Evolutionary conservation across 1,284 basidiomycete genomes (phyloP).

Genomic region (Trametes versicolor): DNA sequence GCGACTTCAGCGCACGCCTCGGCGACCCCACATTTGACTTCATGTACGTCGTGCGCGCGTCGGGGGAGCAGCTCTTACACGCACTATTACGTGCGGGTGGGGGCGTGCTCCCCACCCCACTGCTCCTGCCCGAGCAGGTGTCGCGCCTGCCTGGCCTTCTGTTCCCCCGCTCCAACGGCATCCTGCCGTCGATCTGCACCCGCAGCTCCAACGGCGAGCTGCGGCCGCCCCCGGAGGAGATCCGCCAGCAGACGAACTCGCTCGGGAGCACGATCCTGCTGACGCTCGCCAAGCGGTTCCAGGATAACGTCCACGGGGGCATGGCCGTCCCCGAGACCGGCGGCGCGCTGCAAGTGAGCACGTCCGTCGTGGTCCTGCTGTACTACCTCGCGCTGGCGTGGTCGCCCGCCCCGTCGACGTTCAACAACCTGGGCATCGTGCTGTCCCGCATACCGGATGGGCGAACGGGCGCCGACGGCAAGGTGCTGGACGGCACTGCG

Average conservation of each 20-base stretch:
- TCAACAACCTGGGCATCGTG: constrained; percentile 71
- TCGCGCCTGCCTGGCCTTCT: constrained; percentile 47
- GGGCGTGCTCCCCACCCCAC: constrained; percentile 53
- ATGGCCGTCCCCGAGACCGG: constrained; percentile 40
- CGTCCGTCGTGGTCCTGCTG: constrained; percentile 59
- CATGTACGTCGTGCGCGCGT: constrained; percentile 34
- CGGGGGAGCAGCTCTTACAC: constrained; percentile 34
- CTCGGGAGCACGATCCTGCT: constrained; percentile 64
- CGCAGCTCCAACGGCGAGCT: constrained; percentile 22
- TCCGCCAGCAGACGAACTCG: constrained; percentile 45
- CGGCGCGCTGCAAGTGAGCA: constrained; percentile 54
- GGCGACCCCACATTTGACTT: constrained; percentile 34
- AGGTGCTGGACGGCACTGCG: constrained; percentile 42
- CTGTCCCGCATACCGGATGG: constrained; percentile 55
- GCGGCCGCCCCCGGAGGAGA: constrained; percentile 36
- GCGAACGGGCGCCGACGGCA: constrained; percentile 41
- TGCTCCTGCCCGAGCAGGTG: constrained; percentile 57
- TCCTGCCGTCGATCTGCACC: constrained; percentile 49
- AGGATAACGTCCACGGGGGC: constrained; percentile 48
- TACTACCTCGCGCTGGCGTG: constrained; percentile 68
- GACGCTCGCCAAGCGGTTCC: constrained; percentile 64
- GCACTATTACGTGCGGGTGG: constrained; percentile 35
- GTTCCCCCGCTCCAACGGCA: constrained; percentile 49
- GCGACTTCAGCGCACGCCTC: constrained; percentile 18
- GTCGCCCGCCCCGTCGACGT: constrained; percentile 62